Base-by-base conservation (phyloP, 495 filamentous ascomycete species). In the Penicillium flavigenum region DNA sequence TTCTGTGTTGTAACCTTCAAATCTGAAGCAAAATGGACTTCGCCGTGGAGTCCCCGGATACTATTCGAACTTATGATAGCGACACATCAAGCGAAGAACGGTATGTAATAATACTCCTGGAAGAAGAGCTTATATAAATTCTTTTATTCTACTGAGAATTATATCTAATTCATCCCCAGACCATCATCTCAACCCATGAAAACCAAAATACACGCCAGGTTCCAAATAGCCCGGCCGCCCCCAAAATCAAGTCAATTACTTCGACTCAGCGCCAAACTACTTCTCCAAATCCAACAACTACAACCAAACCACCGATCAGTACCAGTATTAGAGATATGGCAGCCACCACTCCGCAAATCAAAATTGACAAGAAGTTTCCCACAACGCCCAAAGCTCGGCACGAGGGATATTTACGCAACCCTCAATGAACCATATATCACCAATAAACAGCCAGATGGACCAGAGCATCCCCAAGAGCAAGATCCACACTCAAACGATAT, bases 251-350 rank as follows among this genome's bases (percentile, higher is more conserved):
- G 50, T 45, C 60, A 63, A 39, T 43, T 59, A 2, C 60, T 75
- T n/a, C 67, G 71, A 1, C 58, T 75, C 44, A 60, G 64, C 36
- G 59, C 74, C 6, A 69, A 66, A 24, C 63, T 74, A 16, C 57
- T 72, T 7, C 64, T 76, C 5, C 74, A 76, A 65, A 69, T 76
- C 56, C 74, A 76, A 63, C 74, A 76, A 66, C 49, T 76, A 44
- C 52, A 57, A 4, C 43, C 53, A 31, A 63, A 71, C 4, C 47
- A 63, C 43, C 64, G 67, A 12, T 65, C 66, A 42, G 59, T 72
- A 14, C 71, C 74, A 3, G 68, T 77, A 22, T 63, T 77, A 2
- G 74, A 73, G 43, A 59, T 74, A 56, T 73, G 68, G 67, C 71
- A 70, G 32, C 72, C 74, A 16, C 64, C 71, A 27, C 56, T 64